Conservation (phyloP, 352 stramenopile genomes). For the Globisporangium irregulare region DNA sequence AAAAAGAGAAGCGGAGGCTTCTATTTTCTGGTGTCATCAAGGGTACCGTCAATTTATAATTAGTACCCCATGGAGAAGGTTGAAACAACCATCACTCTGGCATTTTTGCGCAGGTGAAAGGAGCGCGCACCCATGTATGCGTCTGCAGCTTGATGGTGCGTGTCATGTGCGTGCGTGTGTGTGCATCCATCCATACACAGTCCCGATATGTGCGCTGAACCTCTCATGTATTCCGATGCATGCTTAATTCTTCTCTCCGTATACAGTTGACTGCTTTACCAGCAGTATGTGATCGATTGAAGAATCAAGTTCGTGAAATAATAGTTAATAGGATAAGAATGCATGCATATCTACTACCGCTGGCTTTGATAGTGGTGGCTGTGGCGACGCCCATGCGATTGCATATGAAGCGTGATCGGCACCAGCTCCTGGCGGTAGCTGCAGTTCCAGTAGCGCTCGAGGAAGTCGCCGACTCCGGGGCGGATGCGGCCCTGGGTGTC, state of each 20-base stretch:
- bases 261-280: background rate
- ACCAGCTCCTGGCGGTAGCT: conserved; percentile 5
- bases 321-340: background rate
- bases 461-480: conserved; percentile 37
- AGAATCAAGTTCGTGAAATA: background rate
- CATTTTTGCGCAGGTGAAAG: background rate
- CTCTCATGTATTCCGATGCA: background rate
- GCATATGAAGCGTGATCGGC: background rate
- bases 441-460: conserved; percentile 39
- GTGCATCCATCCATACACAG: background rate
- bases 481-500: conserved; percentile 36
- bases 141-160: no score
- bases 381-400: background rate
- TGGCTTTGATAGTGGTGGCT: conserved; percentile 7
- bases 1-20: background rate
- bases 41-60: conserved; percentile 11
- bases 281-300: background rate
- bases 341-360: background rate
- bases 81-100: background rate
- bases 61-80: background rate
- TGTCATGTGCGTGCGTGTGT: no score
- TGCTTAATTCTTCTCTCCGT: background rate
- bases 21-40: background rate
- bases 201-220: background rate
- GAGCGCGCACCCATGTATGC: no score